Evolutionary conservation across 2,329 filamentous ascomycete species (phyloP).

Genomic region (Penicillium aurantiogriseum): DNA sequence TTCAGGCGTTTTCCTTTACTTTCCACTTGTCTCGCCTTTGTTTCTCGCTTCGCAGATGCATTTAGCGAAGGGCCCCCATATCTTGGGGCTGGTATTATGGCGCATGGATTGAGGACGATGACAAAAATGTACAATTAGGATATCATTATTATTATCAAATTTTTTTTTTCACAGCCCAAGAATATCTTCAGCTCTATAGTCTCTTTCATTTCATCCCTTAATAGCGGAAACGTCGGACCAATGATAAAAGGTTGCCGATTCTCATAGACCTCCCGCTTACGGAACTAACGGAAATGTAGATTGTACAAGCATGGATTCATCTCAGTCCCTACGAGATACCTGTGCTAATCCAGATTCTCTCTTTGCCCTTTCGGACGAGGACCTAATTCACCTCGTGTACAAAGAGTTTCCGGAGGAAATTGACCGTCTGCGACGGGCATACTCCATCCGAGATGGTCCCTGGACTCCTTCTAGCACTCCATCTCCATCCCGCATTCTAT

Average conservation of each 20-base stretch:
- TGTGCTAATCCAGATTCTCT: slow-evolving; percentile 11
- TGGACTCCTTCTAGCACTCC: background rate
- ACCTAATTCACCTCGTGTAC: slow-evolving; percentile 10
- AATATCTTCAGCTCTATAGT: background rate
- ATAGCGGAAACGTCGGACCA: background rate
- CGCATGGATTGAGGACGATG: background rate
- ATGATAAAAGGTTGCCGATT: background rate
- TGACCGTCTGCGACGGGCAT: slow-evolving; percentile 16
- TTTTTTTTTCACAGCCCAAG: background rate
- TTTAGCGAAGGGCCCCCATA: slow-evolving; percentile 1
- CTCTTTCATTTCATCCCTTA: background rate
- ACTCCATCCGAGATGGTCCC: slow-evolving; percentile 15
- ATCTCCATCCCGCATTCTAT: slow-evolving; percentile 15
- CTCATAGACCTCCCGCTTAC: background rate
- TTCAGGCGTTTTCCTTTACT: slow-evolving; percentile 1
- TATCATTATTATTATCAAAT: background rate
- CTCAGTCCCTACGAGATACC: slow-evolving; percentile 2
- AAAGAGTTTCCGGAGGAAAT: slow-evolving; percentile 15
- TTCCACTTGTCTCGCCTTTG: background rate
- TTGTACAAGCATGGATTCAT: slow-evolving; percentile 2
- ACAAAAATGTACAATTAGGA: slow-evolving; percentile 9
- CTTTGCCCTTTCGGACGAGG: slow-evolving; percentile 4
- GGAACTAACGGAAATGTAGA: background rate
- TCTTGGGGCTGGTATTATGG: background rate
- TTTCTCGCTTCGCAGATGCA: slow-evolving; percentile 1